Percentiles rank a stretch among this genome's conserved stretches.
These are phyloP conservation scores for Cystobasidium ongulense DNA, from an alignment of 768 basidiomycete species.

Conservation along the genomic window DNA sequence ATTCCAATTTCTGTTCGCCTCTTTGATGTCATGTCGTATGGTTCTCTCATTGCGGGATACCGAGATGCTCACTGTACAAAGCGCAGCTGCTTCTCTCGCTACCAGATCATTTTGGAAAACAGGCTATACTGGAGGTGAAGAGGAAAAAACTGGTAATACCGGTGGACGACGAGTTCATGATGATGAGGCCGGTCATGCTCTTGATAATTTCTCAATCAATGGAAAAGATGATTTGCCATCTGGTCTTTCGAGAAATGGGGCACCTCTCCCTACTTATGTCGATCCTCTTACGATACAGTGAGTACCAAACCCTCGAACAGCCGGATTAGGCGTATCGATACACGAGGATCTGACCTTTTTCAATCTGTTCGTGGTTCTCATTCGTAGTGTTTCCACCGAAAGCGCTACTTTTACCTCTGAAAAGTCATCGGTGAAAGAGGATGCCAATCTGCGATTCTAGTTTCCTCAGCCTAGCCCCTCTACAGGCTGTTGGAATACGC, in stretches of 20 bases:
- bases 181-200: neutral
- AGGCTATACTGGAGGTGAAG: neutral
- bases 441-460: neutral
- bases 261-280: neutral
- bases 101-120: conserved; percentile 6
- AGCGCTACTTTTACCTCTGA: neutral
- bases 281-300: neutral
- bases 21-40: neutral
- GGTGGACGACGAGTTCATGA: neutral
- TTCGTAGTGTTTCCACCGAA: neutral
- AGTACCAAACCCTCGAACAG: neutral
- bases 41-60: neutral
- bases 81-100: neutral
- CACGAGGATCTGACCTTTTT: too few species aligned
- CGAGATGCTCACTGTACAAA: neutral
- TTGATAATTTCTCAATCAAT: neutral
- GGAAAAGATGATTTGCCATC: neutral
- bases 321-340: too few species aligned
- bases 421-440: neutral
- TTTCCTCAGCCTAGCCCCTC: neutral
- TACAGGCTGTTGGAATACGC: too few species aligned
- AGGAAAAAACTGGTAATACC: neutral
- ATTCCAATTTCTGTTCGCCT: conserved; percentile 3
- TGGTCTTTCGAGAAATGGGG: neutral
- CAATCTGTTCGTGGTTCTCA: too few species aligned